phyloP scores from a whole-genome alignment of 495 filamentous ascomycete species.

The Cercophora newfieldiana region DNA sequence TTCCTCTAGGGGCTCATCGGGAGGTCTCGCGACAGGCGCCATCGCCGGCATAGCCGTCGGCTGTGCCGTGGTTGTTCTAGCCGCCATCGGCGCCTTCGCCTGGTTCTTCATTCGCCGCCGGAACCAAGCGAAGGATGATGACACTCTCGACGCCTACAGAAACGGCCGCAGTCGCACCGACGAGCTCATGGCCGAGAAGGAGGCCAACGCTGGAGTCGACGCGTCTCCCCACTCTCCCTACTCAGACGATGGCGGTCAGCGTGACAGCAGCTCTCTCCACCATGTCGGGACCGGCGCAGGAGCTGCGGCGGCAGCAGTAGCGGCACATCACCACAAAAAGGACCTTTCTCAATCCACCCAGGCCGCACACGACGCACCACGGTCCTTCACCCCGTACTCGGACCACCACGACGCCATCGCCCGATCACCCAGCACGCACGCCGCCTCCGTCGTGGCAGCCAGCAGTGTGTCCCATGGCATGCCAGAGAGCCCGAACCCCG shows the following conservation, averaged over 20 bases:
- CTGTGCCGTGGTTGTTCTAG: constrained; percentile 35
- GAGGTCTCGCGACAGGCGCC: constrained; percentile 37
- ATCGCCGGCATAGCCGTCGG: constrained; percentile 48
- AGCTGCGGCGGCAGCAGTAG: neutral
- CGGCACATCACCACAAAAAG: neutral
- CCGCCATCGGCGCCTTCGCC: constrained; percentile 31
- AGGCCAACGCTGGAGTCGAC: constrained; percentile 33
- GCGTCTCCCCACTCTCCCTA: constrained; percentile 40
- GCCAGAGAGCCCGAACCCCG: constrained; percentile 15
- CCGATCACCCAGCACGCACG: constrained; percentile 13
- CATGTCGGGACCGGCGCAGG: neutral
- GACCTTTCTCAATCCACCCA: constrained; percentile 12
- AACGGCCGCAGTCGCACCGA: constrained; percentile 26
- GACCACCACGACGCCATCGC: constrained; percentile 29
- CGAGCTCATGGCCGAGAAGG: constrained; percentile 46
- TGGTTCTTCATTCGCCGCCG: constrained; percentile 42
- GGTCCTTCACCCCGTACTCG: constrained; percentile 40
- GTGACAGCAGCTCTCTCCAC: constrained; percentile 10
- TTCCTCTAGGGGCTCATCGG: neutral
- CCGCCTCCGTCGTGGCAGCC: neutral
- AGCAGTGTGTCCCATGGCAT: neutral
- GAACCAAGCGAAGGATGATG: constrained; percentile 17
- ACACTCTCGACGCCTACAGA: constrained; percentile 21
- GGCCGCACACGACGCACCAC: neutral
- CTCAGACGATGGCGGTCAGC: constrained; percentile 35